Base-by-base conservation (phyloP, 2,329 filamentous ascomycete genomes). In the Fusarium sp. region DNA sequence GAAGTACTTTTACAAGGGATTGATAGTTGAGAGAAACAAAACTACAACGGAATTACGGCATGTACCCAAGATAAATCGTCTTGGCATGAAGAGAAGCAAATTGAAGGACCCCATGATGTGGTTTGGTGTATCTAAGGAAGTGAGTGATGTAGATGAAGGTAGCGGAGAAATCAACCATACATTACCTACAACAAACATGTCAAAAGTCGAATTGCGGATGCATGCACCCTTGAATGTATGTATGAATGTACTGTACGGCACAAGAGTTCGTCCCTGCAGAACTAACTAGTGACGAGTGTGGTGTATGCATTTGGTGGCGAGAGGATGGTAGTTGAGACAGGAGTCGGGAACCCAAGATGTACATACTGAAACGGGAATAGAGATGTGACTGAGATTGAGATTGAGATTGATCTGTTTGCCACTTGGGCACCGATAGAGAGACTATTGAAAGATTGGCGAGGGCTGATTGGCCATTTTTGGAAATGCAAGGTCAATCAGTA, bases 361-460 rank as follows among this genome's bases (percentile, higher is more conserved):
- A 30, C 26, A 28, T 30, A 30, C 28, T 30, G 28, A 18, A 39
- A 37, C 30, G 55, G 30, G 21, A 49, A 19, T 25, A 42, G 44
- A 54, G 59, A 41, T 41, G 19, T 28, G 18, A 43, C 18, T 25
- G 30, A 25, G 48, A 50, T 25, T 16, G 9, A 48, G 31, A 26
- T 51, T 16, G 16, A 48, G 11, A 48, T 48, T 48, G 45, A 18
- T 31, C n/a, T n/a, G 13, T 51, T 69, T 69, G 66, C 66, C 66
- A 69, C 65, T 62, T 54, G 65, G 66, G 65, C 65, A 71, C 58
- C 52, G 49, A 41, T 19, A 41, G 31, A 41, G 48, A 65, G 49
- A 65, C 65, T 66, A 69, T 57, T 30, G 37, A 49, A 62, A 62
- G 55, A 69, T 69, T 69, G 43, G 61, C 48, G 60, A 69, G 42